Conservation (phyloP, 257 asterid genomes). For the Perilla frutescens region DNA sequence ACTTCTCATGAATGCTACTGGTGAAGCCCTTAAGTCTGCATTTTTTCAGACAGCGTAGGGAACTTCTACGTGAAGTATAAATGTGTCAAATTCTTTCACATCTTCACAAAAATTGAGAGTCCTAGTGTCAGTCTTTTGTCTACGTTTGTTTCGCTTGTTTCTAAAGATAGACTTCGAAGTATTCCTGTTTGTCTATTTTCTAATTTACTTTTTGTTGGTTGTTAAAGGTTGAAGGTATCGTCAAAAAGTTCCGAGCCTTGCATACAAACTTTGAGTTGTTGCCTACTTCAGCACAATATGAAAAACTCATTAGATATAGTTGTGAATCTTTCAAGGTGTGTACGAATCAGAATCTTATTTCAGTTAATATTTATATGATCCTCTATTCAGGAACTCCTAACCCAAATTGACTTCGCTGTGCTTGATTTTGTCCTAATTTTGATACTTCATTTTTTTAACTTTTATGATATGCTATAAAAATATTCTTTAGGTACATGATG, state of each 20-base stretch:
- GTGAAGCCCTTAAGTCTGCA: conserved; percentile 46
- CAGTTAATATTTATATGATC: conserved; percentile 24
- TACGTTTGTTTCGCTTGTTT: neutral
- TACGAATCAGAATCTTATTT: conserved; percentile 18
- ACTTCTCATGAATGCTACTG: conserved; percentile 59
- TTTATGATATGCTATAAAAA: conserved; percentile 28
- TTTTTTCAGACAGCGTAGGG: conserved; percentile 21
- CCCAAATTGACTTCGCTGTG: conserved; percentile 21
- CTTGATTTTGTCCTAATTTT: conserved; percentile 26
- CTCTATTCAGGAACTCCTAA: conserved; percentile 15
- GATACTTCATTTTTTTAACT: conserved; percentile 10
- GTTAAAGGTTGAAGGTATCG: conserved; percentile 71
- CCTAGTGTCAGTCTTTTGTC: neutral
- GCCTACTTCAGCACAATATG: conserved; percentile 66
- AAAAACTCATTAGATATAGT: conserved; percentile 60
- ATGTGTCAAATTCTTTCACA: conserved; percentile 24
- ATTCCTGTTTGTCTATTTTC: conserved; percentile 32
- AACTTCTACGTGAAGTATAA: conserved; percentile 27
- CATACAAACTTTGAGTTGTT: conserved; percentile 60
- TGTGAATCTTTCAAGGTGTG: conserved; percentile 74
- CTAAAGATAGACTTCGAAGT: conserved; percentile 12
- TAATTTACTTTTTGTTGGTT: conserved; percentile 33
- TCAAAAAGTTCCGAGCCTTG: conserved; percentile 55
- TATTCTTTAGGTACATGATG: conserved; percentile 71
- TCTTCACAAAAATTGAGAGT: neutral